Percentiles rank a stretch among this genome's conserved stretches.
Evolutionary conservation across 2,329 filamentous ascomycete genomes (phyloP).

Genomic region (Xenoacremonium recifei): DNA sequence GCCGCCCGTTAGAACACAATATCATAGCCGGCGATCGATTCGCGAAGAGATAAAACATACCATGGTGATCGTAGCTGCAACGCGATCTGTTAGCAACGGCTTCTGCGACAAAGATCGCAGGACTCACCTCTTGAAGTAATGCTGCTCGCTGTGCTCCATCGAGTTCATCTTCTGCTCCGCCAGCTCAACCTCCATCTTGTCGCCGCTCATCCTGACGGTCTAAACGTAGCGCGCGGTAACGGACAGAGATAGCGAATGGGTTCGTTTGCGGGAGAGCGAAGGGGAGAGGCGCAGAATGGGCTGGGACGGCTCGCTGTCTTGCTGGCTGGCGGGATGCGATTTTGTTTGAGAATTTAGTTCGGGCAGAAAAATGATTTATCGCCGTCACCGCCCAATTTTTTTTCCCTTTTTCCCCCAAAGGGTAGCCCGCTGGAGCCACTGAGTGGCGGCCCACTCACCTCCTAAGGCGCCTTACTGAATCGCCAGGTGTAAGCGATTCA

Average conservation of each 20-base stretch:
- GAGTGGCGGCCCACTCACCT: no score
- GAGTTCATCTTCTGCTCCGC: slow-evolving; percentile 64
- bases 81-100: slow-evolving; percentile 32
- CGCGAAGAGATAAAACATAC: slow-evolving; percentile 47
- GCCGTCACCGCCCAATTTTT: slow-evolving; percentile 27
- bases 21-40: not conserved
- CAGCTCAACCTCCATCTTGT: slow-evolving; percentile 58
- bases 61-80: slow-evolving; percentile 93
- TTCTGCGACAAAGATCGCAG: not conserved
- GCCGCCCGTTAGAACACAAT: slow-evolving; percentile 22
- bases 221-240: no score
- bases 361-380: slow-evolving; percentile 31
- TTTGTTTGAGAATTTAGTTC: slow-evolving; percentile 27
- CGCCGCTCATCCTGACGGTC: slow-evolving; percentile 42
- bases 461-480: no score
- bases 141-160: slow-evolving; percentile 93
- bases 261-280: no score
- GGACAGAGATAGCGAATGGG: no score
- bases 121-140: slow-evolving; percentile 94
- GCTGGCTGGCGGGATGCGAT: slow-evolving; percentile 23
- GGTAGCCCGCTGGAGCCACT: not conserved
- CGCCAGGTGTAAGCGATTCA: no score
- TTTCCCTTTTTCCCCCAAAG: slow-evolving; percentile 30
- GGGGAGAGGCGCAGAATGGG: slow-evolving; percentile 2
- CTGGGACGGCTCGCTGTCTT: no score